Evolutionary conservation across 2,329 filamentous ascomycete species (phyloP), one percentile per base, ranked within the genome.

Genomic region (Thielaviopsis musarum): DNA sequence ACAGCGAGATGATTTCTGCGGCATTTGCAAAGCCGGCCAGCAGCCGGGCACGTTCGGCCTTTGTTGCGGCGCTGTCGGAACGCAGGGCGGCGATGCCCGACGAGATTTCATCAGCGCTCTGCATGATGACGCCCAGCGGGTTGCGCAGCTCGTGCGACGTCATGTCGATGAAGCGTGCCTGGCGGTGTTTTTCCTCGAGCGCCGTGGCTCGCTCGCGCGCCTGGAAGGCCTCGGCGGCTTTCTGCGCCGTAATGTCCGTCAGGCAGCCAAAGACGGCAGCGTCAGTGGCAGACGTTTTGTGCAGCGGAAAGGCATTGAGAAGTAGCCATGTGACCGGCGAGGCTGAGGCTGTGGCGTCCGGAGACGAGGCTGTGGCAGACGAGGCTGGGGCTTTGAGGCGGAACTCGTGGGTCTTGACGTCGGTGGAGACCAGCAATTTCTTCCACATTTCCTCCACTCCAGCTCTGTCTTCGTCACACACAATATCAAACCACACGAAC

Each of bases 221-320:
- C 69, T 94, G 87, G 38, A 89, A 82, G 54, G 84, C 83, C 69
- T 94, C 88, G 1, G 88, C 88, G 76, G 84, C 85, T 69, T 94
- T 95, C 68, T 93, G 87, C 58, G 86, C 81, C 19, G 85, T 89
- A 64, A 95, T 94, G 66, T 94, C 88, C 0, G 88, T 91, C 57
- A 94, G 84, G 66, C 83, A 87, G 57, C 86, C 87, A 65, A 91
- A 90, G 2, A 90, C 84, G 62, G 83, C 82, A 71, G 88, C 88
- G 57, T 90, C 75, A 28, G 74, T 72, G 3, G 84, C 85, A 28
- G 80, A 72, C 1, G 75, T 71, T 62, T 84, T 77, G 65, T 79
- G 84, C 65, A 91, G 86, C 0, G 86, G 86, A 64, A 85, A 89
- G 0, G 85, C 86, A 59, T 81, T 87, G 75, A 90, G 85, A 30